Percentiles rank a stretch among this genome's conserved stretches.
Conservation (phyloP, 345 rosid genomes). For the Cardamine occulta region DNA sequence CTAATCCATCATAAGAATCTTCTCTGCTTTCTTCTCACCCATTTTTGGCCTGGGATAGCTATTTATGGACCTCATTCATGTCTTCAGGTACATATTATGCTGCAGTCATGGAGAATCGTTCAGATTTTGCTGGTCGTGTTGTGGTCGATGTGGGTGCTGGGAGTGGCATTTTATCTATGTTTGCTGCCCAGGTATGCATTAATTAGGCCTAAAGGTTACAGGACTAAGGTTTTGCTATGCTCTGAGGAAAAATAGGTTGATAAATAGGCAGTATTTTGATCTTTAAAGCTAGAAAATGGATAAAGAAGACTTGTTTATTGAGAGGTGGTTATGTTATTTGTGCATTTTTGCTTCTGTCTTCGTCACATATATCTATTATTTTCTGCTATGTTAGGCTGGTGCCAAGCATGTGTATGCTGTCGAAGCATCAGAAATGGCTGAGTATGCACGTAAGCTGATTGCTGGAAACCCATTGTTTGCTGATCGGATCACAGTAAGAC, state of each 20-base stretch:
- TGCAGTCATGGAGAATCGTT: constrained; percentile 94
- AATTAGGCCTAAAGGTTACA: background rate
- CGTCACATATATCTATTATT: constrained; percentile 19
- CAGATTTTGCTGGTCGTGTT: constrained; percentile 84
- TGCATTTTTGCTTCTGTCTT: constrained; percentile 19
- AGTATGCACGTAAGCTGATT: constrained; percentile 91
- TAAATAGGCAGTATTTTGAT: background rate
- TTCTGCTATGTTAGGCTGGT: constrained; percentile 70
- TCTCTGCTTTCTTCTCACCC: too few relatives aligned
- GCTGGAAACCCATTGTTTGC: constrained; percentile 85
- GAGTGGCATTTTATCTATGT: constrained; percentile 94
- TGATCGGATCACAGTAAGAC: constrained; percentile 79
- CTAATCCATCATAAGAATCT: constrained; percentile 7
- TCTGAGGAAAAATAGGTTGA: constrained; percentile 15
- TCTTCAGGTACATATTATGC: constrained; percentile 94
- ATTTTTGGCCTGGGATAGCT: constrained; percentile 18
- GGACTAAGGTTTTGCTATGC: constrained; percentile 15
- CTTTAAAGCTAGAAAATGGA: background rate
- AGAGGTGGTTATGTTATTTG: constrained; percentile 6
- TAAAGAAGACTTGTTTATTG: background rate
- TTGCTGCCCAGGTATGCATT: constrained; percentile 90
- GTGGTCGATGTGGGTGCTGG: constrained; percentile 99
- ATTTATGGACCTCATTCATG: constrained; percentile 20
- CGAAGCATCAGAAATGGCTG: constrained; percentile 99
- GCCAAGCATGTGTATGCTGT: constrained; percentile 99